Conservation (phyloP, 257 asterid genomes). For the Linaria vulgaris region DNA sequence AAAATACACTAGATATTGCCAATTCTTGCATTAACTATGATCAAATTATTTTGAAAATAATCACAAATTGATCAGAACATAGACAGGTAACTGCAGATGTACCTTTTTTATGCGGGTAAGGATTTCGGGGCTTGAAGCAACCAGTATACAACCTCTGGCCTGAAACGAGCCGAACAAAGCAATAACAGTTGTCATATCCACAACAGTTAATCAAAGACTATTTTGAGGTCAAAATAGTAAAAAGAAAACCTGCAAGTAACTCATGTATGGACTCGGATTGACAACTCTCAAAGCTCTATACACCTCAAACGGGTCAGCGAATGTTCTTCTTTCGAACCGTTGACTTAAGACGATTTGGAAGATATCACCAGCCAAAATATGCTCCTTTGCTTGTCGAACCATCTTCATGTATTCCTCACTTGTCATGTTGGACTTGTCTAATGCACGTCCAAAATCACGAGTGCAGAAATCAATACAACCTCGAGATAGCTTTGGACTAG, state of each 20-base stretch:
- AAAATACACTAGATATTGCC: slow-evolving; percentile 19
- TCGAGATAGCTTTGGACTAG: slow-evolving; percentile 67
- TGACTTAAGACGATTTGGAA: slow-evolving; percentile 87
- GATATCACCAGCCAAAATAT: slow-evolving; percentile 80
- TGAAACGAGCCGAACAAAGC: slow-evolving; percentile 27
- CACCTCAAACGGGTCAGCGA: slow-evolving; percentile 90
- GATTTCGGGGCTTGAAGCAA: slow-evolving; percentile 94
- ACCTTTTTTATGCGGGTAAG: slow-evolving; percentile 75
- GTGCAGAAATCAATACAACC: slow-evolving; percentile 54
- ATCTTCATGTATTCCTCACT: slow-evolving; percentile 70
- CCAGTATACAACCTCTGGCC: slow-evolving; percentile 85
- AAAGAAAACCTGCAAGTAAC: slow-evolving; percentile 68
- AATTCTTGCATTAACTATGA: slow-evolving; percentile 6
- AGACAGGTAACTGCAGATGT: slow-evolving; percentile 18
- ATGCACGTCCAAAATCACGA: slow-evolving; percentile 42
- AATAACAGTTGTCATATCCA: slow-evolving; percentile 22
- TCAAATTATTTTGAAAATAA: slow-evolving; percentile 2
- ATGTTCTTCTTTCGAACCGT: slow-evolving; percentile 81
- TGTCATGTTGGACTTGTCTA: slow-evolving; percentile 59
- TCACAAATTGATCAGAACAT: slow-evolving; percentile 6
- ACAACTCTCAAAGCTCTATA: slow-evolving; percentile 87
- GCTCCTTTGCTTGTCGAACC: slow-evolving; percentile 80
- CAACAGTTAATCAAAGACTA: slow-evolving; percentile 10
- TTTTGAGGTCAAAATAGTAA: slow-evolving; percentile 16
- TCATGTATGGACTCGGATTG: slow-evolving; percentile 95